Conservation (phyloP, 495 filamentous ascomycete species). For the Schizothecium vesticola region DNA sequence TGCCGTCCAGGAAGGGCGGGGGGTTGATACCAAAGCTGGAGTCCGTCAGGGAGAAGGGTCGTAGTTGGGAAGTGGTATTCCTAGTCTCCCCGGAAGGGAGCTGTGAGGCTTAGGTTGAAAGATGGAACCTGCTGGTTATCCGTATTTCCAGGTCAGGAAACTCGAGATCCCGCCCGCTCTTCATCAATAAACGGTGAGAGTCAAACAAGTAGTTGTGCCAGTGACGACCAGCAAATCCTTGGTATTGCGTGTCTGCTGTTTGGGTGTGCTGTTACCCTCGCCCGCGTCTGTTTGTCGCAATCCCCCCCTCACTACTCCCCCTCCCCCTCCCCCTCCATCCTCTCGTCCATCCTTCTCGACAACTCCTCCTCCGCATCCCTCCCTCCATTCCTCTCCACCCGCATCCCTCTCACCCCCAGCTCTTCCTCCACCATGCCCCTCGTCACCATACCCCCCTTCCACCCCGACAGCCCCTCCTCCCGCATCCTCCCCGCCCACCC, state of each 20-base stretch:
- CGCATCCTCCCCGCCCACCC: constrained; percentile 54
- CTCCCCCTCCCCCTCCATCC: constrained; percentile 39
- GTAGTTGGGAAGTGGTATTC: too few relatives aligned
- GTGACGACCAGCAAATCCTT: background rate
- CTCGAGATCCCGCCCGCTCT: too few relatives aligned
- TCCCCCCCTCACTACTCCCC: background rate
- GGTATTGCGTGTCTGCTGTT: background rate
- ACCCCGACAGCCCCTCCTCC: constrained; percentile 21
- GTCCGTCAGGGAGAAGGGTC: too few relatives aligned
- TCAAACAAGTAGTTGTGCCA: background rate
- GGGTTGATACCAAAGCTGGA: too few relatives aligned
- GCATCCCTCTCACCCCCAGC: constrained; percentile 39
- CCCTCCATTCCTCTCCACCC: constrained; percentile 29
- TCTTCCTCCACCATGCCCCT: constrained; percentile 37
- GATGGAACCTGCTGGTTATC: too few relatives aligned
- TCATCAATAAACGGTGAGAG: background rate
- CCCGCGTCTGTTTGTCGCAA: too few relatives aligned
- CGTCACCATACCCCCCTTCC: constrained; percentile 37
- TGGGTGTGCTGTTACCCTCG: background rate
- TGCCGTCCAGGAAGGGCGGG: too few relatives aligned
- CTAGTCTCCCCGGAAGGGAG: too few relatives aligned
- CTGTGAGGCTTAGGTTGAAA: too few relatives aligned
- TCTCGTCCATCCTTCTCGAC: constrained; percentile 52
- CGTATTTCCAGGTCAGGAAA: too few relatives aligned
- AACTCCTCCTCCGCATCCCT: constrained; percentile 56